Conservation (phyloP, 306 rosid genomes). For the Cicer cuneatum region DNA sequence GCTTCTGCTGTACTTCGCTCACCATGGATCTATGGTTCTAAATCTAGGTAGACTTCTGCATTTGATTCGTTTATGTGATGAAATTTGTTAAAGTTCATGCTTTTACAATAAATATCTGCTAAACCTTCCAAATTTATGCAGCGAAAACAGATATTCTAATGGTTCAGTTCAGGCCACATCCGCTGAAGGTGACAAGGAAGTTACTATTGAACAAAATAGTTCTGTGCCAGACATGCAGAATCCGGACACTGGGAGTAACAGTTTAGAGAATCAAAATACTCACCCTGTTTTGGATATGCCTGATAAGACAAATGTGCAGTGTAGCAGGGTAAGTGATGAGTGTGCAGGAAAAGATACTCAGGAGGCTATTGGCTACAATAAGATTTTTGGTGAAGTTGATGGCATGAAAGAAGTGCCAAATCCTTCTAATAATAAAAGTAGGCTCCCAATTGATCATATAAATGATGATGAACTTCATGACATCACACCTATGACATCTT, state of each 20-base stretch:
- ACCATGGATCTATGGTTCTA: conserved; percentile 50
- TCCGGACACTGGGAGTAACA: conserved; percentile 39
- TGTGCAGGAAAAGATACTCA: conserved; percentile 52
- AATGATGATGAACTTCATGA: conserved; percentile 44
- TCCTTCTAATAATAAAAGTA: conserved; percentile 48
- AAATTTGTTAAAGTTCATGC: conserved; percentile 37
- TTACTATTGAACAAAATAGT: conserved; percentile 45
- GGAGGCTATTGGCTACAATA: conserved; percentile 44
- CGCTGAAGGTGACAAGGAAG: conserved; percentile 52
- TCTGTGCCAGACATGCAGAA: conserved; percentile 48
- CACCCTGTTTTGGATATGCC: conserved; percentile 31
- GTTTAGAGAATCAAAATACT: conserved; percentile 42
- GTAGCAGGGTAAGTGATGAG: conserved; percentile 47
- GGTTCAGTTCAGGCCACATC: conserved; percentile 48
- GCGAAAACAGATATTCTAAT: conserved; percentile 49
- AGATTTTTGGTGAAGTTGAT: conserved; percentile 48
- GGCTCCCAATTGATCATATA: conserved; percentile 40
- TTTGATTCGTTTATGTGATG: conserved; percentile 26
- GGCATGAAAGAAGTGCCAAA: conserved; percentile 41
- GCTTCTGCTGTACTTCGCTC: conserved; percentile 60
- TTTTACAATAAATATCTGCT: conserved; percentile 33
- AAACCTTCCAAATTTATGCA: conserved; percentile 51
- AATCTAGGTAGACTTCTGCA: conserved; percentile 56
- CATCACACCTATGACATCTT: conserved; percentile 40
- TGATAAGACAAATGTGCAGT: conserved; percentile 45